Conservation (phyloP, 331 rosid genomes). For the Spiraea crenata region DNA sequence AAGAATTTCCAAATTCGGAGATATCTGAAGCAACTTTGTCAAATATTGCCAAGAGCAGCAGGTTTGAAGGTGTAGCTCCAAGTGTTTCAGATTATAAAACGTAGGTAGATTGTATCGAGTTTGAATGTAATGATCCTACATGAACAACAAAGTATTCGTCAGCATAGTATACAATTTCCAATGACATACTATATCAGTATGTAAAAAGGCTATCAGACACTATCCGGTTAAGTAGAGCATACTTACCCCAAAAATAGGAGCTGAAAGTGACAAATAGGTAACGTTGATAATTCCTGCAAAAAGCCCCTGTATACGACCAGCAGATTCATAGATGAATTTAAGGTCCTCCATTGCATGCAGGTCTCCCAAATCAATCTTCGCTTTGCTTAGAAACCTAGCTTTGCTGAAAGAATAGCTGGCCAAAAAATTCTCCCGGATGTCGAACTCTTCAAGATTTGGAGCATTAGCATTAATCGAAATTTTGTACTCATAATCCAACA, state of each 20-base stretch:
- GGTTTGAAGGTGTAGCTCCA: not conserved
- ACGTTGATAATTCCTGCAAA: conserved; percentile 4
- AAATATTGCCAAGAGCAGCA: not conserved
- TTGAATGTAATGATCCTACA: not conserved
- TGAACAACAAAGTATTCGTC: not conserved
- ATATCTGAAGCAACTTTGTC: not conserved
- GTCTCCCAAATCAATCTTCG: not conserved
- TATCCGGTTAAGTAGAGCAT: not conserved
- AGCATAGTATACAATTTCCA: not conserved
- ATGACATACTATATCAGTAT: no score
- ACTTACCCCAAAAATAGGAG: not conserved
- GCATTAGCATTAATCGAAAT: not conserved
- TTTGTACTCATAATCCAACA: not conserved
- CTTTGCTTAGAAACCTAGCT: conserved; percentile 2
- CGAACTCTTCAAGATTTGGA: not conserved
- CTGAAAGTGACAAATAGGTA: conserved; percentile 2
- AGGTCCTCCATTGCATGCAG: not conserved
- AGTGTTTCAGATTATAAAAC: not conserved
- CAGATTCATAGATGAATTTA: not conserved
- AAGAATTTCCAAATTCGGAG: conserved; percentile 3
- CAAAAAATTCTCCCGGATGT: not conserved
- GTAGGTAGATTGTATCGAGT: not conserved
- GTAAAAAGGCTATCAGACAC: not conserved
- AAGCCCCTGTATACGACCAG: not conserved
- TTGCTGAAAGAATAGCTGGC: not conserved